Evolutionary conservation across 805 yeast genomes (phyloP), one percentile per base, ranked within the genome.

Genomic region (Candida maris): DNA sequence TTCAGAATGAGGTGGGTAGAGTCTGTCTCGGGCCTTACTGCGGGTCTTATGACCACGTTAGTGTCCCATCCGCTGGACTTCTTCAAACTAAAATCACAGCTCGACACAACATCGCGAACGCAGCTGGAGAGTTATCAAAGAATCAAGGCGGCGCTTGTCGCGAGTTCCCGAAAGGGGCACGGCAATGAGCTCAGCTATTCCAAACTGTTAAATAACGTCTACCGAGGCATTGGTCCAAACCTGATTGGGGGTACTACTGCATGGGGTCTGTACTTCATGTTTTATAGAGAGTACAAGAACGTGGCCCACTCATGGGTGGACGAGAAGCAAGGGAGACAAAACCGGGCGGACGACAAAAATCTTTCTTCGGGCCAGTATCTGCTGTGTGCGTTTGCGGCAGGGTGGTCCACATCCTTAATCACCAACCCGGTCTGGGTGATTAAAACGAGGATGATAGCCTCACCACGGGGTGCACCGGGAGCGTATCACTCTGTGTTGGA

Each of bases 381-480:
- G 19, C 36, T 62, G 3, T 62, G 81, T 32, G 84, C 88, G 2
- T 71, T 78, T 32, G 45, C 70, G 2, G 88, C 97, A 0, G 98
- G 98, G 0, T 52, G 79, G 27, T 51, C 79, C 4, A 86, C 96
- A 0, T 74, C 94, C 1, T 37, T 86, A 0, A 27, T 85, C 12
- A 89, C 98, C 1, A 93, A 88, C 54, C 98, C 98, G 1, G 73
- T 91, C 8, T 91, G 98, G 98, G 96, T 93, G 1, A 58, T 93
- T 14, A 93, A 93, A 59, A 93, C 98, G 0, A 70, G 97, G 43
- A 81, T 91, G 46, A 69, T 89, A 51, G 78, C 88, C 14, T 73
- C 75, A 2, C 61, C 73, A 2, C 60, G 63, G 25, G 41, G 42
- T 1, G 48, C 63, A 0, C 65, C 67, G 0, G 71, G 70, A 12